These are phyloP conservation scores for Hymenoscyphus fructigenus DNA, from an alignment of 2,329 filamentous ascomycete genomes.

Conservation along the genomic window DNA sequence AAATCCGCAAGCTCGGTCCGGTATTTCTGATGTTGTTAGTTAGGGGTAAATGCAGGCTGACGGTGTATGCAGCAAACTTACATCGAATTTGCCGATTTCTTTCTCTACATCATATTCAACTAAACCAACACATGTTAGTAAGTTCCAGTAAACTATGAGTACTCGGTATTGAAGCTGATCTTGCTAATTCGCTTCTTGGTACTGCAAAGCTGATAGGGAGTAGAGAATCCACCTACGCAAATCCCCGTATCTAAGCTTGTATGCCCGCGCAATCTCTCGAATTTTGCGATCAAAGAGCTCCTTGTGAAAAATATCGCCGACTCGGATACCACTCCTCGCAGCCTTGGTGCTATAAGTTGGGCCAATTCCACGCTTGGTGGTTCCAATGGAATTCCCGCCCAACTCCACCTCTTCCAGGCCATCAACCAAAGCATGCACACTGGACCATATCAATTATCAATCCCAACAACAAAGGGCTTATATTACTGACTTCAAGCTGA, in stretches of 20 bases:
- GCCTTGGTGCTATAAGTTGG: constrained; percentile 62
- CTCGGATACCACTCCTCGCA: constrained; percentile 63
- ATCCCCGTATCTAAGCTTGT: constrained; percentile 67
- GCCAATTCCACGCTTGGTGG: constrained; percentile 49
- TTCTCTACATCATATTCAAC: constrained; percentile 61
- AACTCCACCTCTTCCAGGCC: constrained; percentile 62
- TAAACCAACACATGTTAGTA: neutral
- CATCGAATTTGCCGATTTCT: constrained; percentile 62
- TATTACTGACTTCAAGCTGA: constrained; percentile 12
- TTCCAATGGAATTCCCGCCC: constrained; percentile 44
- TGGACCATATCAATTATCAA: neutral
- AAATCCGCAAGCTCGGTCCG: constrained; percentile 57
- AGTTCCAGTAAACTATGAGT: neutral
- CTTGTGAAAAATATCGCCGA: constrained; percentile 67
- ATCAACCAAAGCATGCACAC: constrained; percentile 64
- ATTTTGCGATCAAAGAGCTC: constrained; percentile 66
- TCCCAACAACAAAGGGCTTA: neutral
- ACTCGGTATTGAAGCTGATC: neutral
- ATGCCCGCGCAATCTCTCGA: constrained; percentile 59
- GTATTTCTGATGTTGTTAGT: constrained; percentile 40
- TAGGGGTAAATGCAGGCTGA: neutral
- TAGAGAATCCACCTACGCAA: constrained; percentile 50
- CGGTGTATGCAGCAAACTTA: constrained; percentile 17
- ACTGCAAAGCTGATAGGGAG: neutral
- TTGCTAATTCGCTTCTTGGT: neutral